Percentiles rank a stretch among this genome's conserved stretches.
phyloP scores from a whole-genome alignment of 768 basidiomycete species.

The Naganishia randhawae region DNA sequence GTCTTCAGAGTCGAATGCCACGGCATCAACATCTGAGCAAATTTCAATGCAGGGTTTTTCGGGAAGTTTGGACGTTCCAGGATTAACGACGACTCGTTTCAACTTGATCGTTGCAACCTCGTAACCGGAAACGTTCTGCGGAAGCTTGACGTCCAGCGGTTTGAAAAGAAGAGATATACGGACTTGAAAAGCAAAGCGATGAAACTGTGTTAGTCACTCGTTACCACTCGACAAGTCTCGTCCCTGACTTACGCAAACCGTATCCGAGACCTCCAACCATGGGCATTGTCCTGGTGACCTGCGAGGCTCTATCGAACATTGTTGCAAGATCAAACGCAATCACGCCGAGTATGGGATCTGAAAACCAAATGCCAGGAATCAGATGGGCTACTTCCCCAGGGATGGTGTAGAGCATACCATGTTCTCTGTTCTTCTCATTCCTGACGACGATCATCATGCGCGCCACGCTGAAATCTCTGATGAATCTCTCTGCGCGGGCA shows the following conservation, averaged over 20 bases:
- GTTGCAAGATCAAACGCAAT: constrained; percentile 40
- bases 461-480: constrained; percentile 48
- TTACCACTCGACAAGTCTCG: neutral
- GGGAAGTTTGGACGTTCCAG: neutral
- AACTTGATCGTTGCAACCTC: constrained; percentile 46
- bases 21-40: constrained; percentile 21
- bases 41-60: constrained; percentile 14
- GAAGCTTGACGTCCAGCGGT: constrained; percentile 46
- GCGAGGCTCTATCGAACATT: constrained; percentile 39
- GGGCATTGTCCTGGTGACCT: constrained; percentile 35
- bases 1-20: constrained; percentile 4
- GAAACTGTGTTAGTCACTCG: neutral
- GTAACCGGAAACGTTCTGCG: constrained; percentile 42
- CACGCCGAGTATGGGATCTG: constrained; percentile 48
- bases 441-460: constrained; percentile 46
- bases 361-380: neutral
- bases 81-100: constrained; percentile 30
- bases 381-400: neutral
- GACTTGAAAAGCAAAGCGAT: constrained; percentile 14
- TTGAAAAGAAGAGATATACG: constrained; percentile 50
- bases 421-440: constrained; percentile 50
- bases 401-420: constrained; percentile 34
- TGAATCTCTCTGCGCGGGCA: constrained; percentile 48
- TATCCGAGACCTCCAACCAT: constrained; percentile 47
- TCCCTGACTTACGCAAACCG: constrained; percentile 31